Conservation (phyloP, 495 filamentous ascomycete species). For the Penicillium maclennaniae region DNA sequence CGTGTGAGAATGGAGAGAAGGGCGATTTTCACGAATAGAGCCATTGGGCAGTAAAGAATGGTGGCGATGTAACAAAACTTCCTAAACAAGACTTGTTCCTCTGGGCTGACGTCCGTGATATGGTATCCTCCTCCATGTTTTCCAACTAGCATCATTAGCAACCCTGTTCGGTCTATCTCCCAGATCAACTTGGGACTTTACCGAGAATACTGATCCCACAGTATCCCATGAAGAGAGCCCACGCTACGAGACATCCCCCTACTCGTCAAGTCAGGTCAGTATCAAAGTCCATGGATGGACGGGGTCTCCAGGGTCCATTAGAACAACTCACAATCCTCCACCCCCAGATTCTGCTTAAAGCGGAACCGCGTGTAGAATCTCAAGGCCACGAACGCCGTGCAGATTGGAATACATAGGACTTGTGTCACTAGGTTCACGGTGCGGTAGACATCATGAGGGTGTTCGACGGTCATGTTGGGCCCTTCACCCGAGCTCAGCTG, state of each 20-base stretch:
- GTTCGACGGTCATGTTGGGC: slow-evolving; percentile 22
- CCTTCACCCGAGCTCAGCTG: neutral
- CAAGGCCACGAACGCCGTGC: slow-evolving; percentile 33
- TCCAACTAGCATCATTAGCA: slow-evolving; percentile 22
- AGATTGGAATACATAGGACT: slow-evolving; percentile 42
- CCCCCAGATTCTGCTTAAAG: slow-evolving; percentile 31
- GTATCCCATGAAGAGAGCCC: slow-evolving; percentile 39
- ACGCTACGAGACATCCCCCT: slow-evolving; percentile 35
- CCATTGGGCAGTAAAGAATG: slow-evolving; percentile 48
- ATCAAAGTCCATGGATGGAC: neutral
- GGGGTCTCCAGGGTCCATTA: too few relatives aligned
- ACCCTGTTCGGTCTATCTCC: too few relatives aligned
- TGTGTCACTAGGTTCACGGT: slow-evolving; percentile 43
- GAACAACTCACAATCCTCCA: slow-evolving; percentile 41
- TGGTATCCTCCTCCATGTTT: slow-evolving; percentile 38
- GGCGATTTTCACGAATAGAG: slow-evolving; percentile 43
- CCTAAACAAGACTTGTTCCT: slow-evolving; percentile 24
- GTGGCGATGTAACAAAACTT: slow-evolving; percentile 43
- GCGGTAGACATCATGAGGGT: slow-evolving; percentile 33
- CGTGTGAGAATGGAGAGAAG: slow-evolving; percentile 47
- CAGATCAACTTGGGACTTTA: slow-evolving; percentile 15
- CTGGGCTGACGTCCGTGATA: slow-evolving; percentile 20
- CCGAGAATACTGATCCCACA: slow-evolving; percentile 33
- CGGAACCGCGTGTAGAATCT: slow-evolving; percentile 36
- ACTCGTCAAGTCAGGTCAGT: neutral